Percentiles rank a stretch among this genome's conserved stretches.
Evolutionary conservation across 306 rosid species (phyloP).

Genomic region (Albizia julibrissin): DNA sequence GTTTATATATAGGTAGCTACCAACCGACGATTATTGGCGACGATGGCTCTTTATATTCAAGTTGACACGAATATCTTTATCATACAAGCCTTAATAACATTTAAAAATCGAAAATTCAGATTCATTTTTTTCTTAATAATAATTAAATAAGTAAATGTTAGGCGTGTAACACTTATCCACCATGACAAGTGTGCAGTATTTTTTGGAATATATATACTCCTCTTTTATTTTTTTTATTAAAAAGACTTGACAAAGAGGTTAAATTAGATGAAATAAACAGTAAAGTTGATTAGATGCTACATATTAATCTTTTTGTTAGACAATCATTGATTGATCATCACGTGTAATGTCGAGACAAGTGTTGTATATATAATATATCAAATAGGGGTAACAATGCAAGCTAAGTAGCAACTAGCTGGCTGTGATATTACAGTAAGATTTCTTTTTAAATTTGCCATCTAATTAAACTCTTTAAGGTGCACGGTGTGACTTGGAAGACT

Average conservation of each 20-base stretch:
- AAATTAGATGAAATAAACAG: neutral
- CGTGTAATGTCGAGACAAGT: neutral
- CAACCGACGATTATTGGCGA: neutral
- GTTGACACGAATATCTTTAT: slow-evolving; percentile 19
- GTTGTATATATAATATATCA: neutral
- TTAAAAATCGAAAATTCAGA: neutral
- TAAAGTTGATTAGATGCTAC: neutral
- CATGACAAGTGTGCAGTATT: neutral
- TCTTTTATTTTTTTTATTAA: neutral
- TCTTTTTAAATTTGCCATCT: neutral
- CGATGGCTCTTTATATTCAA: neutral
- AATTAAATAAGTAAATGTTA: neutral
- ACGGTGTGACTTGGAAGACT: neutral
- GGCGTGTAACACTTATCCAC: neutral
- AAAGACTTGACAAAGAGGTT: neutral
- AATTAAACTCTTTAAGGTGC: neutral
- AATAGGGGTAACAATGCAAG: neutral
- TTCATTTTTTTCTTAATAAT: neutral
- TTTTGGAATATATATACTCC: no score
- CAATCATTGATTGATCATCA: neutral
- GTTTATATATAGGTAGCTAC: neutral
- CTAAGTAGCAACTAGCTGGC: neutral
- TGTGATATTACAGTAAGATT: neutral
- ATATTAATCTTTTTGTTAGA: neutral
- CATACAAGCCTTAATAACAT: neutral